Evolutionary conservation across 2,329 filamentous ascomycete species (phyloP).

Genomic region (Nemania diffusa): DNA sequence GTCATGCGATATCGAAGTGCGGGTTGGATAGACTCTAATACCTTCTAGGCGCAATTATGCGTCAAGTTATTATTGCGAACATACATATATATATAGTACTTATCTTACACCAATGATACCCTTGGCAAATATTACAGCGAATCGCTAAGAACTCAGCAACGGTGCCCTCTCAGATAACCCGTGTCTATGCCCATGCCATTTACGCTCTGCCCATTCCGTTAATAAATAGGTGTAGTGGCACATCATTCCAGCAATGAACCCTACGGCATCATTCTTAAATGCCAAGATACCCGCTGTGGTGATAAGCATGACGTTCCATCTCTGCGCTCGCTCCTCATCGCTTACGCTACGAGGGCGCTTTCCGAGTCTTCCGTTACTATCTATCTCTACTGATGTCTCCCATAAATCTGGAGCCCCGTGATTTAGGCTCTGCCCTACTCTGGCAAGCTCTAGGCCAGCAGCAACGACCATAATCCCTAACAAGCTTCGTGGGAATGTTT

Average conservation of each 20-base stretch:
- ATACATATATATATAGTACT: not conserved
- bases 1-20: not conserved
- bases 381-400: slow-evolving; percentile 55
- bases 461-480: slow-evolving; percentile 91
- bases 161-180: slow-evolving; percentile 49
- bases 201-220: slow-evolving; percentile 52
- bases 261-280: slow-evolving; percentile 90
- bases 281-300: slow-evolving; percentile 84
- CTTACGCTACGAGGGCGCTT: slow-evolving; percentile 63
- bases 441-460: slow-evolving; percentile 86
- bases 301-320: slow-evolving; percentile 91
- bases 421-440: slow-evolving; percentile 85
- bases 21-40: not conserved
- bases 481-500: slow-evolving; percentile 77
- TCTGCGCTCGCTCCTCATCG: slow-evolving; percentile 75
- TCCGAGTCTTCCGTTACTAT: slow-evolving; percentile 40
- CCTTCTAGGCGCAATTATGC: not conserved
- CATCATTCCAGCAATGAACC: slow-evolving; percentile 82
- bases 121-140: not conserved
- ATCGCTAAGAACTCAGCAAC: slow-evolving; percentile 39
- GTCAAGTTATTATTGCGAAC: not conserved
- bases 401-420: slow-evolving; percentile 69
- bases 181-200: slow-evolving; percentile 28
- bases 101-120: not conserved
- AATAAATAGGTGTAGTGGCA: slow-evolving; percentile 76